Conservation (phyloP, 768 basidiomycete species). For the Xerocomellus dryophilus region DNA sequence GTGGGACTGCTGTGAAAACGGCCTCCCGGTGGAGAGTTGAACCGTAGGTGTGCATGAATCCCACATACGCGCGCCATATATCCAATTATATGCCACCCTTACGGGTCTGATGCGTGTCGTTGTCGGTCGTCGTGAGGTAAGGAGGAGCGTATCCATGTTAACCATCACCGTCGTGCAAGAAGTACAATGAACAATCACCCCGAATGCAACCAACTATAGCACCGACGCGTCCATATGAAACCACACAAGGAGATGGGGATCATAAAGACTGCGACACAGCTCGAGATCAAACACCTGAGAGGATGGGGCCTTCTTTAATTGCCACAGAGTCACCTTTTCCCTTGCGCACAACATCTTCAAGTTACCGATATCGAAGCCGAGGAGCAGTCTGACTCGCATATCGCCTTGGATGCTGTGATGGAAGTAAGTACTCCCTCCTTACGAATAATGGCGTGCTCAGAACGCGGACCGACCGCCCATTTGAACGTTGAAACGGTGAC, state of each 20-base stretch:
- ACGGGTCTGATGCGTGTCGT: background rate
- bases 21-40: background rate
- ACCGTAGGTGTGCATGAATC: background rate
- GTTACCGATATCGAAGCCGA: too few relatives aligned
- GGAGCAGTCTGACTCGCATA: slow-evolving; percentile 4
- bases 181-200: background rate
- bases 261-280: background rate
- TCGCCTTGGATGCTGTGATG: slow-evolving; percentile 1
- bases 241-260: background rate
- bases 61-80: background rate
- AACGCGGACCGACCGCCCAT: slow-evolving; percentile 4
- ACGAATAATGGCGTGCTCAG: background rate
- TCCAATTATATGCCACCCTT: background rate
- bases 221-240: background rate
- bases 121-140: slow-evolving; percentile 9
- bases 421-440: background rate
- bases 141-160: slow-evolving; percentile 6
- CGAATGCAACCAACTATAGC: background rate
- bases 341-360: too few relatives aligned
- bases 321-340: background rate
- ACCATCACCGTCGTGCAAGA: background rate
- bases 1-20: background rate
- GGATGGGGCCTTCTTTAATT: background rate
- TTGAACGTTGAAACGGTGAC: background rate
- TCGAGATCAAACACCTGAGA: background rate